Conservation (phyloP, 495 filamentous ascomycete species). For the Cercophora sp. region DNA sequence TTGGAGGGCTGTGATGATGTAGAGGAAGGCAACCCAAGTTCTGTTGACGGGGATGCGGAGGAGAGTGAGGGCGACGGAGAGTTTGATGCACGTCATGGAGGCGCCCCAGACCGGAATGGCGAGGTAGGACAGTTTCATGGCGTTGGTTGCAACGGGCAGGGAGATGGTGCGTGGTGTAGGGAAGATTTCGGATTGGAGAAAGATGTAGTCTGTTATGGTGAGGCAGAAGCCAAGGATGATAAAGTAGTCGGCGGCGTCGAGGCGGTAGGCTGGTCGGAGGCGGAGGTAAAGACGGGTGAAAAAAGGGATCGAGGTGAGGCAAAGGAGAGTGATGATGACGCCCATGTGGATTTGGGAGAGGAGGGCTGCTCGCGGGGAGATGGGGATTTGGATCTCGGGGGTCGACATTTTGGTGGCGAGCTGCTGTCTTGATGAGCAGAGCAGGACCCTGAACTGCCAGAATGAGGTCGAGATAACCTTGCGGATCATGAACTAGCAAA, state of each 20-base stretch:
- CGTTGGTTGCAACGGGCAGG: not conserved
- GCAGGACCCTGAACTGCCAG: too few species aligned
- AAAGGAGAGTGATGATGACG: slow-evolving; percentile 16
- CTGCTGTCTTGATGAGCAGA: too few species aligned
- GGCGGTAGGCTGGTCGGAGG: slow-evolving; percentile 16
- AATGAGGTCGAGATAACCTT: too few species aligned
- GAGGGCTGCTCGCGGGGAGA: slow-evolving; percentile 14
- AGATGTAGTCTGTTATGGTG: slow-evolving; percentile 14
- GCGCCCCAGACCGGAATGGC: slow-evolving; percentile 18
- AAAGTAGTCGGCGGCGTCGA: slow-evolving; percentile 18
- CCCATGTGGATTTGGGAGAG: slow-evolving; percentile 15
- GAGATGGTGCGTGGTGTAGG: slow-evolving; percentile 2
- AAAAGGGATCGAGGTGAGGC: slow-evolving; percentile 14
- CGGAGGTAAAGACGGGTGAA: slow-evolving; percentile 15
- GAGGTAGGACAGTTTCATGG: slow-evolving; percentile 11
- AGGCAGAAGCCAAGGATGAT: slow-evolving; percentile 13
- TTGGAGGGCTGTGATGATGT: slow-evolving; percentile 6
- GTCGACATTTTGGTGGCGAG: too few species aligned
- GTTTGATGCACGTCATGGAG: slow-evolving; percentile 22
- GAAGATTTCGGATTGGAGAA: slow-evolving; percentile 9
- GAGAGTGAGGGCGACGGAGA: slow-evolving; percentile 16
- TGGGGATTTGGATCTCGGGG: too few species aligned
- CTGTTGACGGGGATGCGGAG: slow-evolving; percentile 13
- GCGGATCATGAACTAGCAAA: too few species aligned
- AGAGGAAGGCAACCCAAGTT: slow-evolving; percentile 8